These are phyloP conservation scores for Podaxis sp. DNA, from an alignment of 768 basidiomycete genomes.

Conservation along the genomic window DNA sequence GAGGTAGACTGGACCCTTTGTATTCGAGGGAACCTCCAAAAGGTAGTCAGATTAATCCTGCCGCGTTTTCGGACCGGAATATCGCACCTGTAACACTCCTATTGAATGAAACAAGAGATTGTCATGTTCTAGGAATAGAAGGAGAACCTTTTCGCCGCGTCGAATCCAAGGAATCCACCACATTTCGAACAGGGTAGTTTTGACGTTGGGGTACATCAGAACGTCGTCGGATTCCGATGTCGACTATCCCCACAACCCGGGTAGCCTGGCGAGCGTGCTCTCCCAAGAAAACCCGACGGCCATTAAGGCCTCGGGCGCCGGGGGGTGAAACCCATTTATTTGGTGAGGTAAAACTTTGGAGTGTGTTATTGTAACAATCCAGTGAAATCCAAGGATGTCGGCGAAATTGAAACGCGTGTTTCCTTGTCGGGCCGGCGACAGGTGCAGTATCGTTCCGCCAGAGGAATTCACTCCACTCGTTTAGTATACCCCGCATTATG, in stretches of 20 bases:
- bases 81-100: neutral
- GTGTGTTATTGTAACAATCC: neutral
- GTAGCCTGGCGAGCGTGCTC: neutral
- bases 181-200: neutral
- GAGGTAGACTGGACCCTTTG: neutral
- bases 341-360: neutral
- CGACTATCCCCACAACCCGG: neutral
- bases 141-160: neutral
- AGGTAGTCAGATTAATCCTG: neutral
- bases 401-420: neutral
- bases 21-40: neutral
- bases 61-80: slow-evolving; percentile 1
- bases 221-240: neutral
- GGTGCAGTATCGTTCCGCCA: neutral
- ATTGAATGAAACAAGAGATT: neutral
- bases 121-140: neutral
- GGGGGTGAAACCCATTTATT: neutral
- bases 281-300: neutral
- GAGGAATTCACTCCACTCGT: neutral
- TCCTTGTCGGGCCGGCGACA: neutral
- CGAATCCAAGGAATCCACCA: slow-evolving; percentile 10
- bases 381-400: neutral
- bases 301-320: neutral
- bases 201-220: neutral
- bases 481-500: neutral